Conservation (phyloP, 2,329 filamentous ascomycete genomes). For the Alternaria solani region DNA sequence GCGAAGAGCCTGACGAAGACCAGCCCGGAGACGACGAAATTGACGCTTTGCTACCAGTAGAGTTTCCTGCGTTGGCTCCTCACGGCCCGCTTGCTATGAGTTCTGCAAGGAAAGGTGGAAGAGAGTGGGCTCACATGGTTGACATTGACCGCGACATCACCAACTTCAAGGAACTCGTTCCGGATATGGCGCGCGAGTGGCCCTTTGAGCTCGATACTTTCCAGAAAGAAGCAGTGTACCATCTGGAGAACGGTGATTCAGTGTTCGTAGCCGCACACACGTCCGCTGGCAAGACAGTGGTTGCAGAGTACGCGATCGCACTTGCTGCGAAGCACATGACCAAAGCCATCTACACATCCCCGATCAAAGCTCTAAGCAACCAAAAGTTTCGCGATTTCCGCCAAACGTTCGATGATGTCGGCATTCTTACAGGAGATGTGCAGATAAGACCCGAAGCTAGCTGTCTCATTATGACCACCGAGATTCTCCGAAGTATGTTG, state of each 20-base stretch:
- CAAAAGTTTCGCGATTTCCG: constrained; percentile 98
- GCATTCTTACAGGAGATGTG: constrained; percentile 95
- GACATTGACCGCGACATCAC: constrained; percentile 91
- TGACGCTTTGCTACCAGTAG: constrained; percentile 85
- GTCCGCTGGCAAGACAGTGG: constrained; percentile 96
- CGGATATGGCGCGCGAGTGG: constrained; percentile 95
- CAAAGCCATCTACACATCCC: constrained; percentile 98
- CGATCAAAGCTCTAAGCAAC: constrained; percentile 97
- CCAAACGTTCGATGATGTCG: constrained; percentile 89
- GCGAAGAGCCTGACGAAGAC: constrained; percentile 53
- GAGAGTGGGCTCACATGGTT: constrained; percentile 98
- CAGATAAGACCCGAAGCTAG: constrained; percentile 98
- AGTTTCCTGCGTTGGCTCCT: constrained; percentile 91
- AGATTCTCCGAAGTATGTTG: constrained; percentile 97
- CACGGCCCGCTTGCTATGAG: constrained; percentile 77
- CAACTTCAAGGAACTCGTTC: constrained; percentile 93
- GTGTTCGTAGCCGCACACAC: constrained; percentile 98
- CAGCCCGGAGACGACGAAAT: constrained; percentile 68
- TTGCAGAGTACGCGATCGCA: constrained; percentile 97
- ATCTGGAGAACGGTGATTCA: constrained; percentile 93
- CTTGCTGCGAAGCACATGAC: constrained; percentile 99
- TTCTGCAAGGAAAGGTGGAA: constrained; percentile 75
- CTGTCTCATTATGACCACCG: constrained; percentile 98
- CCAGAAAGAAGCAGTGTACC: constrained; percentile 98
- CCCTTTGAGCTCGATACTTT: constrained; percentile 98